phyloP scores from a whole-genome alignment of 371 early-diverging fungal species.

The Rhizopus stolonifer region DNA sequence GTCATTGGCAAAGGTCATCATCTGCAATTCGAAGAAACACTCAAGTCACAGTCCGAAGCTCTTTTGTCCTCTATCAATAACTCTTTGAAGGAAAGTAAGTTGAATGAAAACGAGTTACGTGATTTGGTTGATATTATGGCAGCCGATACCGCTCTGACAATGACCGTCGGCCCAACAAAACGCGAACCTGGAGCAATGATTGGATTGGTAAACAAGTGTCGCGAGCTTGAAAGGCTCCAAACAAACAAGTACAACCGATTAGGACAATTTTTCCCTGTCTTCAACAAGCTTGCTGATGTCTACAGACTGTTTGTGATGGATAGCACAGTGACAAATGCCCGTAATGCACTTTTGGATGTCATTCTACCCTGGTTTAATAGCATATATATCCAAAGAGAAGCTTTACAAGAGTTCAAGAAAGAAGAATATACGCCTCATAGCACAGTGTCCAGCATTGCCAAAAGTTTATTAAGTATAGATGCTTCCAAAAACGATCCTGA shows the following conservation, averaged over 20 bases:
- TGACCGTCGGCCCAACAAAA: constrained; percentile 26
- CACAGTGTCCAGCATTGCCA: constrained; percentile 9
- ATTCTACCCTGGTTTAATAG: constrained; percentile 16
- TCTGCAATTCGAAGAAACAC: constrained; percentile 9
- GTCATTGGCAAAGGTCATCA: constrained; percentile 15
- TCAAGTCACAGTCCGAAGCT: constrained; percentile 21
- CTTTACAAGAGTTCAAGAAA: background rate
- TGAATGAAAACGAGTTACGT: constrained; percentile 28
- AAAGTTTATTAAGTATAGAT: constrained; percentile 18
- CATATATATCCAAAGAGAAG: background rate
- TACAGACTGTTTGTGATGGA: constrained; percentile 5
- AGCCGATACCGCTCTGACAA: constrained; percentile 27
- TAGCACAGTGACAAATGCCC: background rate
- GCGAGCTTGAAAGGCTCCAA: constrained; percentile 19
- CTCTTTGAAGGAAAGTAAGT: constrained; percentile 3
- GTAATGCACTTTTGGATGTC: constrained; percentile 13
- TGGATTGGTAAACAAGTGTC: constrained; percentile 17
- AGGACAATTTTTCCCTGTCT: constrained; percentile 22
- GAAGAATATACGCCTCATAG: background rate
- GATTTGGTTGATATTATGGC: constrained; percentile 33
- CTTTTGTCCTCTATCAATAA: constrained; percentile 14
- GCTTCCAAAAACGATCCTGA: constrained; percentile 41
- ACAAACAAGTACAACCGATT: constrained; percentile 25
- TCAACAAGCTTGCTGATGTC: constrained; percentile 9
- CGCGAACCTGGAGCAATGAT: constrained; percentile 18